These are phyloP conservation scores for Phycomyces nitens DNA, from an alignment of 192 early-diverging fungal species.

Conservation along the genomic window DNA sequence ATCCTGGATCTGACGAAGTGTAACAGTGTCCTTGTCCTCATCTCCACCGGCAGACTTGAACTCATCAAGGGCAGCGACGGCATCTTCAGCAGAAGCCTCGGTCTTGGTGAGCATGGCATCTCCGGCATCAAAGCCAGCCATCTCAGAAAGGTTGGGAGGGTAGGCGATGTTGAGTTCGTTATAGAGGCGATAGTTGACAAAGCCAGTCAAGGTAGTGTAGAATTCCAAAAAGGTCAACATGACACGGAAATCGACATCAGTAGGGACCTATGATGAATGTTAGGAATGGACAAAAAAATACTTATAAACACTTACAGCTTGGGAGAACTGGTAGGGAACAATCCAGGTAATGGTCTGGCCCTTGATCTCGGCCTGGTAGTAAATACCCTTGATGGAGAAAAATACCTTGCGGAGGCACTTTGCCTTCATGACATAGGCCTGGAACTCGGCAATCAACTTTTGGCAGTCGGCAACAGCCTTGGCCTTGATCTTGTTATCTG, in stretches of 20 bases:
- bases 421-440: constrained; percentile 82
- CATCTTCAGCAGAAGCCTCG: constrained; percentile 19
- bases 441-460: constrained; percentile 86
- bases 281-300: background rate
- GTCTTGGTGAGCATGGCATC: constrained; percentile 21
- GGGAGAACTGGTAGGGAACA: constrained; percentile 93
- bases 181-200: constrained; percentile 94
- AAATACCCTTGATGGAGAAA: constrained; percentile 98
- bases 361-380: constrained; percentile 97
- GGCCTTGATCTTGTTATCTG: constrained; percentile 55
- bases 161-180: constrained; percentile 84
- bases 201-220: constrained; percentile 87
- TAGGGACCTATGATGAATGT: constrained; percentile 55
- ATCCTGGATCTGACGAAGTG: constrained; percentile 49
- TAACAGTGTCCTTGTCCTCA: constrained; percentile 40
- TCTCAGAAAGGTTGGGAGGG: constrained; percentile 81
- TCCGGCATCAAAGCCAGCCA: constrained; percentile 56
- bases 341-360: constrained; percentile 94
- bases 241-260: constrained; percentile 93
- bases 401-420: constrained; percentile 84
- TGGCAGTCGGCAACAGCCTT: constrained; percentile 73
- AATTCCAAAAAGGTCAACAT: constrained; percentile 98
- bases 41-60: constrained; percentile 37
- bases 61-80: constrained; percentile 47
- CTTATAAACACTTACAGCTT: constrained; percentile 49